Evolutionary conservation across 2,329 filamentous ascomycete species (phyloP).

Genomic region (Penicillium capsulatum): DNA sequence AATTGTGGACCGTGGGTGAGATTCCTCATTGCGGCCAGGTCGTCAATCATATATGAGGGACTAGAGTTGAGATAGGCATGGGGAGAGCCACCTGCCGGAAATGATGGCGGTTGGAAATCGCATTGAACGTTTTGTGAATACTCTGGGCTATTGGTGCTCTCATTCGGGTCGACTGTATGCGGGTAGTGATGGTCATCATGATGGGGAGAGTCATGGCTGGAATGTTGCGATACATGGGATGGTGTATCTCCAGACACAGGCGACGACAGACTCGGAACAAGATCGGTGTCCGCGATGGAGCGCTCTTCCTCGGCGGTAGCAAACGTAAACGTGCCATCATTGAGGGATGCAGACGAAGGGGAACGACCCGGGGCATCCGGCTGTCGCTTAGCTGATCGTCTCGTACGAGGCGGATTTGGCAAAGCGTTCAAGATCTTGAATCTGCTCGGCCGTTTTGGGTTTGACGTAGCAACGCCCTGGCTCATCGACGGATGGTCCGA

Average conservation of each 20-base stretch:
- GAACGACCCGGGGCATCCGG: not conserved
- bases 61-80: constrained; percentile 25
- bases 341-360: not conserved
- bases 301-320: too few relatives aligned
- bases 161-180: too few relatives aligned
- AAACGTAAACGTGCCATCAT: constrained; percentile 1
- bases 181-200: too few relatives aligned
- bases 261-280: too few relatives aligned
- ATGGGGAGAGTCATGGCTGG: too few relatives aligned
- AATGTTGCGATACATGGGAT: too few relatives aligned
- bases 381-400: constrained; percentile 3
- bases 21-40: constrained; percentile 17
- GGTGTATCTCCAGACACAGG: too few relatives aligned
- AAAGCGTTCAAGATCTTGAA: constrained; percentile 26
- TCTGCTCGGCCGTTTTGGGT: constrained; percentile 19
- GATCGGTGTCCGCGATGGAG: too few relatives aligned
- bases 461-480: constrained; percentile 16
- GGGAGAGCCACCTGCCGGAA: constrained; percentile 10
- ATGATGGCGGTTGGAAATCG: constrained; percentile 6
- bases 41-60: constrained; percentile 22
- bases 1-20: constrained; percentile 11
- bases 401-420: constrained; percentile 2
- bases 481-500: constrained; percentile 32
- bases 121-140: constrained; percentile 2
- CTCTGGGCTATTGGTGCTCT: not conserved